These are phyloP conservation scores for Drosera capensis DNA, from an alignment of 148 eudicot genomes.

Conservation along the genomic window DNA sequence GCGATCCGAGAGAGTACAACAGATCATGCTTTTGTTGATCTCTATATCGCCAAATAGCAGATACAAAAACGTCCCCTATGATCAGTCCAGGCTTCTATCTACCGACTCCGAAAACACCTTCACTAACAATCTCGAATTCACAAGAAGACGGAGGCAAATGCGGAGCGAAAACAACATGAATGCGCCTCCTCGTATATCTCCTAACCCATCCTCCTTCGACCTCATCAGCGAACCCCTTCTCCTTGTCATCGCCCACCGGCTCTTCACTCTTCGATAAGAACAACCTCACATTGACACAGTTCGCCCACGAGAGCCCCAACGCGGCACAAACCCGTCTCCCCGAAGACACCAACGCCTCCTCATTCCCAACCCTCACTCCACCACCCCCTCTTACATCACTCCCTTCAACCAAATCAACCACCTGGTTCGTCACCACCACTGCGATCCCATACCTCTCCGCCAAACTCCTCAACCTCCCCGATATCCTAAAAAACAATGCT, in stretches of 20 bases:
- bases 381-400: constrained; percentile 22
- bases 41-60: too few species aligned
- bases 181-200: constrained; percentile 29
- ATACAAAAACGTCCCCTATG: too few species aligned
- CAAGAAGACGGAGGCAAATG: constrained; percentile 77
- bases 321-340: constrained; percentile 79
- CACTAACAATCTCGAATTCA: constrained; percentile 39
- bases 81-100: constrained; percentile 2
- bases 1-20: too few species aligned
- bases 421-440: constrained; percentile 71
- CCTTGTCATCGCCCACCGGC: constrained; percentile 20
- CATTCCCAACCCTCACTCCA: constrained; percentile 51
- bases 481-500: constrained; percentile 51
- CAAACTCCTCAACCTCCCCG: constrained; percentile 32
- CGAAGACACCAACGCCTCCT: constrained; percentile 32
- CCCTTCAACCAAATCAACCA: constrained; percentile 46
- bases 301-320: constrained; percentile 81
- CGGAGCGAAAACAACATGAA: constrained; percentile 71
- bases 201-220: constrained; percentile 11
- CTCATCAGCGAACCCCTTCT: constrained; percentile 19
- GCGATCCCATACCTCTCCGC: constrained; percentile 63
- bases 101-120: constrained; percentile 60
- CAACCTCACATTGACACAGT: constrained; percentile 63
- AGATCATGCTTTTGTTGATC: too few species aligned
- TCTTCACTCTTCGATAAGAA: constrained; percentile 60